Conservation (phyloP, 371 early-diverging fungal species). For the Mucor plumbeus region DNA sequence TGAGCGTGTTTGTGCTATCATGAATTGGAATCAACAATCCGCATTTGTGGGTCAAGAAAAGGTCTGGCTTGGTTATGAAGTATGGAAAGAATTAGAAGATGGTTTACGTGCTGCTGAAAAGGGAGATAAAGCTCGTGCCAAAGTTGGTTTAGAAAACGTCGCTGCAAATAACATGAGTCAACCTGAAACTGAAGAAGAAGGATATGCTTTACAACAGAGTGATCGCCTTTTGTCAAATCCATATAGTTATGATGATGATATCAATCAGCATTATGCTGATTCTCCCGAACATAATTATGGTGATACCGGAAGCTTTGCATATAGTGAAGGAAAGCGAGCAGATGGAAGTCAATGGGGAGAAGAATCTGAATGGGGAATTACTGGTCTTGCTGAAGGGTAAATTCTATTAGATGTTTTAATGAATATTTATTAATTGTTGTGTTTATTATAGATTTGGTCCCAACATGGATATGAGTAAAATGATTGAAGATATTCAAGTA, state of each 20-base stretch:
- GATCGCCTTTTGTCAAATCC: conserved; percentile 8
- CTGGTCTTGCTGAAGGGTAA: conserved; percentile 43
- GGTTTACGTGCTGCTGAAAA: conserved; percentile 72
- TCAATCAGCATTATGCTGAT: conserved; percentile 1
- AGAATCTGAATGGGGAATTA: conserved; percentile 48
- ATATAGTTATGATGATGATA: conserved; percentile 1
- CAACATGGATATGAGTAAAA: conserved; percentile 48
- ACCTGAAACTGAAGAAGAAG: background rate
- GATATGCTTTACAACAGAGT: background rate
- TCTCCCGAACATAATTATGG: conserved; percentile 10
- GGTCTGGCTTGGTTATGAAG: conserved; percentile 66
- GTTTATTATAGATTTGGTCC: conserved; percentile 37
- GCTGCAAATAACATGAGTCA: background rate
- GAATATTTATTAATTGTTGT: background rate
- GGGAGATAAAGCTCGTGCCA: conserved; percentile 52
- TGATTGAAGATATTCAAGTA: conserved; percentile 43
- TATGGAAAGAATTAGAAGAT: conserved; percentile 78
- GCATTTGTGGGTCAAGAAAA: conserved; percentile 55
- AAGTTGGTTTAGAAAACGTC: conserved; percentile 13
- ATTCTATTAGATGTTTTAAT: background rate
- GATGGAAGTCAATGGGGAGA: conserved; percentile 47
- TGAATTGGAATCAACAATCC: conserved; percentile 34
- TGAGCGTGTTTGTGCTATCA: conserved; percentile 33
- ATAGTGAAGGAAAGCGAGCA: conserved; percentile 35
- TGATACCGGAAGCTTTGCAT: conserved; percentile 29